phyloP scores from a whole-genome alignment of 768 basidiomycete species.

The Vararia minispora region DNA sequence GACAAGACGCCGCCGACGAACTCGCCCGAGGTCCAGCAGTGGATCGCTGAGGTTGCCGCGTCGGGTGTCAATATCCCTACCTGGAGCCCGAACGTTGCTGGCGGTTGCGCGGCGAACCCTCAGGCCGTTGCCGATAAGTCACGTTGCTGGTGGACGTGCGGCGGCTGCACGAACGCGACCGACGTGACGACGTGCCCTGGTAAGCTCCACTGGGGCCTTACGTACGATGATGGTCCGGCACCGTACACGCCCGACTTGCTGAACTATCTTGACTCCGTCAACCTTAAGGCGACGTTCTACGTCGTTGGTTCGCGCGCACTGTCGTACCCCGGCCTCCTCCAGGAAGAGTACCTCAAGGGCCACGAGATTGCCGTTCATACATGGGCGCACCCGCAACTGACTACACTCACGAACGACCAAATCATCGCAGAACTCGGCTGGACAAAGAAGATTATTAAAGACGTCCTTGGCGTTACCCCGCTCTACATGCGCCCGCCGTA shows the following conservation, averaged over 20 bases:
- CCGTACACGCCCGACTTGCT: constrained; percentile 68
- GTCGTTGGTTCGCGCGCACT: constrained; percentile 74
- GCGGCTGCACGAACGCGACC: constrained; percentile 51
- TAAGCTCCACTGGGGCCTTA: constrained; percentile 45
- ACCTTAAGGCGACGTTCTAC: constrained; percentile 80
- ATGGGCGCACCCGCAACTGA: constrained; percentile 66
- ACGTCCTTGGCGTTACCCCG: constrained; percentile 69
- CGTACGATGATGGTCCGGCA: constrained; percentile 74
- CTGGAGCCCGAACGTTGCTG: constrained; percentile 30
- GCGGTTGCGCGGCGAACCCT: constrained; percentile 45
- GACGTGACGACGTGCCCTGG: constrained; percentile 73
- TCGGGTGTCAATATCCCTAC: constrained; percentile 51
- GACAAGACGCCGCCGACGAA: constrained; percentile 51
- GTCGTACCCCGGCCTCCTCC: constrained; percentile 56
- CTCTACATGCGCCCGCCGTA: constrained; percentile 75
- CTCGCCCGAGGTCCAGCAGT: constrained; percentile 52
- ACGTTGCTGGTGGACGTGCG: constrained; percentile 77
- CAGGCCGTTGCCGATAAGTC: constrained; percentile 34
- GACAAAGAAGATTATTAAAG: constrained; percentile 77
- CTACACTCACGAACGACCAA: constrained; percentile 65
- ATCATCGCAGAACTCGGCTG: constrained; percentile 86
- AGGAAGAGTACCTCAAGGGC: constrained; percentile 62
- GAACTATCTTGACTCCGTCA: constrained; percentile 47
- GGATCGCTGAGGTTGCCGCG: constrained; percentile 51
- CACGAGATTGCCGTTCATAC: constrained; percentile 72